Base-by-base conservation (phyloP, 768 basidiomycete genomes). In the Kwoniella sp. region DNA sequence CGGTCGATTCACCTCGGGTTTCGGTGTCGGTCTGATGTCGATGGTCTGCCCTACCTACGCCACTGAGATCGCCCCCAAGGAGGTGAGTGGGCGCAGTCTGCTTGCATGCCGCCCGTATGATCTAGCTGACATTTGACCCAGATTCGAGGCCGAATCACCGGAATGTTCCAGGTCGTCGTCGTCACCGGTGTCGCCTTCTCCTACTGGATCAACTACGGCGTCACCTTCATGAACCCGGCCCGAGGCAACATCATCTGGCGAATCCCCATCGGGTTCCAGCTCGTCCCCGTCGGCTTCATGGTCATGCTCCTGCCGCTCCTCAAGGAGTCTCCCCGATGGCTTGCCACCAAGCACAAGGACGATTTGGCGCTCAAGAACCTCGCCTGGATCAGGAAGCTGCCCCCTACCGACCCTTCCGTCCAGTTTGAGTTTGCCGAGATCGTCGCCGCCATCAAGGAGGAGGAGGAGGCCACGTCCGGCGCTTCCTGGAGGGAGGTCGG, bases 131-230 rank as follows among this genome's bases (percentile, higher is more conserved):
- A 1, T 5, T 3, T 79, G 86, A 36, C 9, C 9, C n/a, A 38
- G 48, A 52, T 52, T 31, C 46, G 39, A 48, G 53, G 38, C 26
- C 50, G 56, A 51, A 88, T 91, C 60, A 90, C 88, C 0, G 88
- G 88, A 37, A 66, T 87, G 27, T 89, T 89, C 79, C 89, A 90
- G 71, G 82, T 91, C 71, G 84, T 88, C 81, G 88, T 87, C 19
- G 86, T 87, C 20, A 77, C 82, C 43, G 89, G 88, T 46, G 88
- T 88, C 56, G 88, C 89, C 83, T 77, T 90, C 52, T 86, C 84
- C 0, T 67, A 59, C 57, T 67, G 66, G 66, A 64, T 72, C 58
- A 67, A 72, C 46, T 69, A 66, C 38, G 67, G 57, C 46, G 64
- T 63, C 40, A 62, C 55, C 23, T 44, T 55, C 54, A 54, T 54